Base-by-base conservation (phyloP, 805 yeast species). In the Candida chauliodis region DNA sequence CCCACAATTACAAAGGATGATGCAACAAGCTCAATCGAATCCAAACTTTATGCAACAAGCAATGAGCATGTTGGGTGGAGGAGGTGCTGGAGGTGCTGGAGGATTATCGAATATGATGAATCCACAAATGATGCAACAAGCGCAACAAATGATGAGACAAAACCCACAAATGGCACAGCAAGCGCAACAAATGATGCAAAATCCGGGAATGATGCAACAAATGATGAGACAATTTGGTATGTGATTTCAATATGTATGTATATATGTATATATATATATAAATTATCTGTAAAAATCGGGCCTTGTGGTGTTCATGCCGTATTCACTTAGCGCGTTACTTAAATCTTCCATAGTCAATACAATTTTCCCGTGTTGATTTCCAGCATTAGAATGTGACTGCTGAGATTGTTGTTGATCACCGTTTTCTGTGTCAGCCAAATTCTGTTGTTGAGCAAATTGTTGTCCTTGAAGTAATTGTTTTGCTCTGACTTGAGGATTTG, bases 281-380 rank as follows among this genome's bases (percentile, higher is more conserved):
- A 24, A 10, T 24, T 61, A 91, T 49, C 97, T 81, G 63, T 93
- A 93, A 59, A 90, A 93, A 48, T 89, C 98, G 0, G 99, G 98
- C 51, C 96, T 76, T 46, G 82, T 77, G 4, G 93, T 79, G 52
- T 93, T 90, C 48, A 93, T 69, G 2, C 96, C 96, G 55, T 93
- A 93, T 56, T 93, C 99, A 31, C 88, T 78, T 44, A 95, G 69
- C 1, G 98, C 98, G 56, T 88, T 84, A 50, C 95, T 82, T 52
- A 93, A 70, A 55, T 93, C 98, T 46, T 89, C 95, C 78, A 89
- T 86, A 0, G 97, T 90, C 43, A 93, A 73, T 4, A 89, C 91
- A 27, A 88, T 83, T 55, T 88, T 90, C 26, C 84, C 85, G 43
- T 79, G 79, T 42, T 69, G 79, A 44, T 66, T 73, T 25, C 71